Evolutionary conservation across 345 rosid species (phyloP), one percentile per base, ranked within the genome.

Genomic region (Crucihimalaya himalaica): DNA sequence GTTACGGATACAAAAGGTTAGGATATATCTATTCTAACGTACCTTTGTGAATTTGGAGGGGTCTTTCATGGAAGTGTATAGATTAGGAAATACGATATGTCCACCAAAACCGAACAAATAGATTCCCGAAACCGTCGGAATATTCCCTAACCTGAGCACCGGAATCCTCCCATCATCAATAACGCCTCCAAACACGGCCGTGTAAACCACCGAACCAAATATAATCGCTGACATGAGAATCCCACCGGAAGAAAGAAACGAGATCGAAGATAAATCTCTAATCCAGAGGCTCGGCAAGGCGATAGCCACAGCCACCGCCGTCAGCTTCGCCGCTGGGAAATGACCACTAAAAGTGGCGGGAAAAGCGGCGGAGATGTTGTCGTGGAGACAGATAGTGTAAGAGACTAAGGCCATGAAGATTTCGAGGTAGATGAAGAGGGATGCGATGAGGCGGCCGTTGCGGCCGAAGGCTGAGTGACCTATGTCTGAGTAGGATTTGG

Each of bases 371-470:
- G 12, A 15, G 13, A 91, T 63, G 80, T 91, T 91, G 80, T 91
- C 97, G 67, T 91, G 95, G 40, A 91, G 95, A 4, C 91, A 84
- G 70, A 91, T 91, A 37, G 97, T 91, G 83, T 87, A 91, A 39
- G 92, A 87, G 10, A 89, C 88, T 27, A 89, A 87, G 47, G 87
- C 83, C 97, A 91, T 86, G 88, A 91, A 89, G 28, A 87, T 87
- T 78, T 80, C 87, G 66, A 86, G 27, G 86, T 83, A 87, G 74
- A 89, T 76, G 74, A 85, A 83, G 54, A 80, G 56, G n/a, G 88
- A 74, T 23, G 86, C 81, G 3, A 89, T 1, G 28, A 77, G 45
- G 58, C 83, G 79, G 48, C 97, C 92, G 51, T 71, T 78, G 6
- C 32, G 54, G 14, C 93, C 93, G 35, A 84, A 87, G 3, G 95